Conservation (phyloP, 495 filamentous ascomycete genomes). For the Choiromyces venosus region DNA sequence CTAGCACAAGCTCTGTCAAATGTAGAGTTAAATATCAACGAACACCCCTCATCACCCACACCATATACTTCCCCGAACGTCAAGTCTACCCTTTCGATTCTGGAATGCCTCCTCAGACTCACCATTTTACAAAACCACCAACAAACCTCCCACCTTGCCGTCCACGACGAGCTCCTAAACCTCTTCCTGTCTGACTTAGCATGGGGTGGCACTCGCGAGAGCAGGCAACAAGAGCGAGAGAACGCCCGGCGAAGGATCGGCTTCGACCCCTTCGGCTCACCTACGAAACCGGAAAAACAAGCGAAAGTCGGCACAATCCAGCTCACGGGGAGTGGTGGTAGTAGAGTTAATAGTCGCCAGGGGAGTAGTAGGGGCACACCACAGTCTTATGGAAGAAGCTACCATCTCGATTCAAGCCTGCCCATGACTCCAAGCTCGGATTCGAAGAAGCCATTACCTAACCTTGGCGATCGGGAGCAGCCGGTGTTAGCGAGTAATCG, state of each 20-base stretch:
- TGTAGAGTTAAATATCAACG: neutral
- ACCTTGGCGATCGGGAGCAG: neutral
- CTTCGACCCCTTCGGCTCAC: slow-evolving; percentile 64
- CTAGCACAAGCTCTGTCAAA: slow-evolving; percentile 9
- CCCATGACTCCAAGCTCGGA: slow-evolving; percentile 19
- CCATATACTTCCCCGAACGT: slow-evolving; percentile 47
- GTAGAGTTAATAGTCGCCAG: neutral
- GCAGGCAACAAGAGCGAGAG: slow-evolving; percentile 61
- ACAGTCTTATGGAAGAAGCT: neutral
- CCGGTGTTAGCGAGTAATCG: neutral
- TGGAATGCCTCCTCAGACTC: slow-evolving; percentile 90
- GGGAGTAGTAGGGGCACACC: slow-evolving; percentile 4
- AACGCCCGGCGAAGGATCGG: slow-evolving; percentile 75
- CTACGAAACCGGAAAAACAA: slow-evolving; percentile 7
- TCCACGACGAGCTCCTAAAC: slow-evolving; percentile 88
- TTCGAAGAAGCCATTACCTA: slow-evolving; percentile 1
- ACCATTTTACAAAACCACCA: slow-evolving; percentile 94
- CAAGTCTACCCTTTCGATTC: slow-evolving; percentile 79
- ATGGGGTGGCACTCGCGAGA: slow-evolving; percentile 64
- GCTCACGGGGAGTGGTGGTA: neutral
- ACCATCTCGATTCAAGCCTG: neutral
- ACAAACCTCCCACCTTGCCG: slow-evolving; percentile 84
- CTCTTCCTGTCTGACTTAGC: slow-evolving; percentile 85
- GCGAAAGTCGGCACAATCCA: neutral
- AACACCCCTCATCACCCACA: slow-evolving; percentile 24